These are phyloP conservation scores for Paramecium sonneborni DNA, from an alignment of 73 alveolate genomes.

Conservation along the genomic window DNA sequence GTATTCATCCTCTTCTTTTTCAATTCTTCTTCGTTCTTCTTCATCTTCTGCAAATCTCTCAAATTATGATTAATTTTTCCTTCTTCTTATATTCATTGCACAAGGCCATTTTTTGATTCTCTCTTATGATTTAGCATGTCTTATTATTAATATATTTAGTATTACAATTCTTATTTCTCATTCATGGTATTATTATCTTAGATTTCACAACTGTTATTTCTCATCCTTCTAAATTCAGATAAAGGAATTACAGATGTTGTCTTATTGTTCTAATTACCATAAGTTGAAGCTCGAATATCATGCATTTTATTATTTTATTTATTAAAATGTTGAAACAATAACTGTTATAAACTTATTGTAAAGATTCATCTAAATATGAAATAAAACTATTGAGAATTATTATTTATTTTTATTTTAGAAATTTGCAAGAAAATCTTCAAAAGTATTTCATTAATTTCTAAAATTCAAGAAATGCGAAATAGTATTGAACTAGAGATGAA, in stretches of 20 bases:
- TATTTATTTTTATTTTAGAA: background rate
- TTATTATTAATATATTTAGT: background rate
- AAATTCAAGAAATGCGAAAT: background rate
- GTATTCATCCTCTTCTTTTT: conserved; percentile 84
- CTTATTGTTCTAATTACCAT: background rate
- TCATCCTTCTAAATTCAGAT: background rate
- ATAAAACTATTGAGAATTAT: background rate
- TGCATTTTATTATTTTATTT: too few relatives aligned
- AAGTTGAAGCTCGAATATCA: background rate
- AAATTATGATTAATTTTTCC: conserved; percentile 83
- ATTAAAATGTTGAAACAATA: too few relatives aligned
- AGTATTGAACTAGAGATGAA: background rate
- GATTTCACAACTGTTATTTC: background rate
- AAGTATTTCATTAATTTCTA: background rate
- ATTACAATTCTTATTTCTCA: background rate
- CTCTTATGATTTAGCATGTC: conserved; percentile 75
- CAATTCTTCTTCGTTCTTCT: conserved; percentile 80
- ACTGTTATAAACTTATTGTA: too few relatives aligned
- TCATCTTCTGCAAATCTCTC: conserved; percentile 88
- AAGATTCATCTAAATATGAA: background rate
- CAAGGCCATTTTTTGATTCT: conserved; percentile 85
- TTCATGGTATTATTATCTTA: background rate
- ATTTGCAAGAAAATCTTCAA: background rate
- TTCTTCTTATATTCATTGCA: conserved; percentile 82
- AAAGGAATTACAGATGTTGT: conserved; percentile 1